phyloP scores from a whole-genome alignment of 768 basidiomycete genomes.

The Mycena metata region DNA sequence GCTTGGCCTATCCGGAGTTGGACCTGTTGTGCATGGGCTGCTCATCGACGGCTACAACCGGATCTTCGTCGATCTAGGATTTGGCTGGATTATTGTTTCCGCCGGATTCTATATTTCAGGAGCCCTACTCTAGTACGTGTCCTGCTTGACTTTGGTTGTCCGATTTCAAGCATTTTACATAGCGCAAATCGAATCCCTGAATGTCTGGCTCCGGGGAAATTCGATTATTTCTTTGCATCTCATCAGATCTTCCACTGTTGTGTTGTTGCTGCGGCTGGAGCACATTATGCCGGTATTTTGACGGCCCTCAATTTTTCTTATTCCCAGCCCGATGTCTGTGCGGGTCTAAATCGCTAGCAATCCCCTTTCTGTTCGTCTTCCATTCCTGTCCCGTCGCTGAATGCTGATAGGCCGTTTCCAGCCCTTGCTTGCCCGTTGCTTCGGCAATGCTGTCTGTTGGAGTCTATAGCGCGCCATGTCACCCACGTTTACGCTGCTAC shows the following conservation, averaged over 20 bases:
- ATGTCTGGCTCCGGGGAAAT: constrained; percentile 77
- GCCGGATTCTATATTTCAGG: constrained; percentile 85
- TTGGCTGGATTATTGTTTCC: constrained; percentile 76
- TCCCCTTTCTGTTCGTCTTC: constrained; percentile 23
- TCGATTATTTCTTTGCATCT: constrained; percentile 84
- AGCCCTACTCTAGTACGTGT: constrained; percentile 87
- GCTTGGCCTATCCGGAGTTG: constrained; percentile 77
- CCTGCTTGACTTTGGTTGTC: constrained; percentile 33
- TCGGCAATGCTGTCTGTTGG: constrained; percentile 22
- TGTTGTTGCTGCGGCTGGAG: constrained; percentile 79
- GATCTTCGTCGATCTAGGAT: constrained; percentile 73
- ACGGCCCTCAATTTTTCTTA: constrained; percentile 74
- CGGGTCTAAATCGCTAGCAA: constrained; percentile 27
- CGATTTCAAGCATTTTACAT: constrained; percentile 38
- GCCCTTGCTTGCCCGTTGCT: constrained; percentile 13
- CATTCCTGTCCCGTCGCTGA: constrained; percentile 21
- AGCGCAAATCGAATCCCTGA: constrained; percentile 91
- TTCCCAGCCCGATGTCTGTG: constrained; percentile 48
- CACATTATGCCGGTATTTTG: constrained; percentile 72
- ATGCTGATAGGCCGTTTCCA: constrained; percentile 23
- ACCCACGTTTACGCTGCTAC: constrained; percentile 21
- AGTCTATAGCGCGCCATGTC: constrained; percentile 29
- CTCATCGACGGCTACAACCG: constrained; percentile 68
- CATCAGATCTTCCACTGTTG: constrained; percentile 93
- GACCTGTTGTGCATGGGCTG: constrained; percentile 79